A percentile compares a stretch with the other conserved stretches of the same genome.
Conservation (phyloP, 2,329 filamentous ascomycete genomes). For the Colletotrichum sp. region DNA sequence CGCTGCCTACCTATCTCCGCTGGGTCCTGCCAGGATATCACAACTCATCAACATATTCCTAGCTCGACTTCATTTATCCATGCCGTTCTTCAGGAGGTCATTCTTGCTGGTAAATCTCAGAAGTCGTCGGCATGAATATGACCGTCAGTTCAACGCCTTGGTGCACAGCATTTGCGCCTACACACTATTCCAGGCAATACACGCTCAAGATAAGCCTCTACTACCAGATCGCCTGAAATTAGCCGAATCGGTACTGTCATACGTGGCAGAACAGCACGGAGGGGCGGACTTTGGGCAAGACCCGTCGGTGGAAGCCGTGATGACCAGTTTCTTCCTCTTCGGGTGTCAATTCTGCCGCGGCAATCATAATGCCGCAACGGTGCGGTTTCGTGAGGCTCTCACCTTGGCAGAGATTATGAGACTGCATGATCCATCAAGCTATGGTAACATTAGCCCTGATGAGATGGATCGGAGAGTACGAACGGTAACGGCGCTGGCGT, state of each 20-base stretch:
- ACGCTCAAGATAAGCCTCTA: neutral
- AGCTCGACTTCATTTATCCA: neutral
- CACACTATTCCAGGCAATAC: neutral
- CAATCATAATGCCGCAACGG: neutral
- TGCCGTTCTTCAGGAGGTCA: neutral
- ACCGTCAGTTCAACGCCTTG: neutral
- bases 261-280: neutral
- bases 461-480: neutral
- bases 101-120: neutral
- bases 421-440: neutral
- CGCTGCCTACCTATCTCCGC: neutral
- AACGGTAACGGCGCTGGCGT: neutral
- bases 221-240: neutral
- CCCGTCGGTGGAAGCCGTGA: neutral
- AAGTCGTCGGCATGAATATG: neutral
- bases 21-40: neutral
- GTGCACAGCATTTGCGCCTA: neutral
- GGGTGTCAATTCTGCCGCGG: neutral
- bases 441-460: neutral
- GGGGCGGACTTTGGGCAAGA: neutral
- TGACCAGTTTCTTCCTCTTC: neutral
- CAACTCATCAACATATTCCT: neutral
- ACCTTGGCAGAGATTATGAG: neutral
- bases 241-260: neutral
- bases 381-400: neutral